Percentiles rank a stretch among this genome's conserved stretches.
Conservation (phyloP, 176 grass and related monocot genomes). For the Phoenix roebelenii region DNA sequence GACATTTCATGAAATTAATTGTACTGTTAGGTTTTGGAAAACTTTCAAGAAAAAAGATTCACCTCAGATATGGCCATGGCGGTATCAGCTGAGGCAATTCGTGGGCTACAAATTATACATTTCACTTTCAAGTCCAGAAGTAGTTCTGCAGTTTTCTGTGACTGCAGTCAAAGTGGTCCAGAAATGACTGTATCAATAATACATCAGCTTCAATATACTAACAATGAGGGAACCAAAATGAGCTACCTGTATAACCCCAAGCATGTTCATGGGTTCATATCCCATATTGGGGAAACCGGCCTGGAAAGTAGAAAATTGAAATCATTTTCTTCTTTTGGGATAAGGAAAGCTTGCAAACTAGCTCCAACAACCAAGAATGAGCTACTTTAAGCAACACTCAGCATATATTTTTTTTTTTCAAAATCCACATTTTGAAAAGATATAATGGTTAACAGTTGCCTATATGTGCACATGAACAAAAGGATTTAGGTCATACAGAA, state of each 20-base stretch:
- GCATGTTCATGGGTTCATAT: slow-evolving; percentile 88
- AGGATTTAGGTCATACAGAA: too few relatives aligned
- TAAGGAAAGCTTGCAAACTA: too few relatives aligned
- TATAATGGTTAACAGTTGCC: too few relatives aligned
- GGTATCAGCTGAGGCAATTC: slow-evolving; percentile 72
- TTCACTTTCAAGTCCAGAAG: slow-evolving; percentile 62
- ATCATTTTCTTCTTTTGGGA: neutral
- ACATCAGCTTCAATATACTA: slow-evolving; percentile 7
- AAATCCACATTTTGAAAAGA: too few relatives aligned
- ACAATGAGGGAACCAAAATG: slow-evolving; percentile 9
- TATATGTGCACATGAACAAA: too few relatives aligned
- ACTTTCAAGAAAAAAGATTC: slow-evolving; percentile 6
- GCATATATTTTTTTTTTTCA: too few relatives aligned
- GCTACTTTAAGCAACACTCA: neutral
- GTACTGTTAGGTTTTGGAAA: too few relatives aligned
- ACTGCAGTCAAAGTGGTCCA: slow-evolving; percentile 31
- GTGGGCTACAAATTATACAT: slow-evolving; percentile 58
- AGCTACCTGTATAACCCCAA: slow-evolving; percentile 82
- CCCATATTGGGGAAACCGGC: slow-evolving; percentile 40
- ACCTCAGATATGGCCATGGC: slow-evolving; percentile 82
- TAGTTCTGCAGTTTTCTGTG: slow-evolving; percentile 90
- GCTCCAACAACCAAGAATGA: neutral
- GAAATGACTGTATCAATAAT: slow-evolving; percentile 13
- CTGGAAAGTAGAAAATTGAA: slow-evolving; percentile 32
- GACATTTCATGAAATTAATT: too few relatives aligned